phyloP scores from a whole-genome alignment of 179 eudicot genomes.

The Carnegiea gigantea region DNA sequence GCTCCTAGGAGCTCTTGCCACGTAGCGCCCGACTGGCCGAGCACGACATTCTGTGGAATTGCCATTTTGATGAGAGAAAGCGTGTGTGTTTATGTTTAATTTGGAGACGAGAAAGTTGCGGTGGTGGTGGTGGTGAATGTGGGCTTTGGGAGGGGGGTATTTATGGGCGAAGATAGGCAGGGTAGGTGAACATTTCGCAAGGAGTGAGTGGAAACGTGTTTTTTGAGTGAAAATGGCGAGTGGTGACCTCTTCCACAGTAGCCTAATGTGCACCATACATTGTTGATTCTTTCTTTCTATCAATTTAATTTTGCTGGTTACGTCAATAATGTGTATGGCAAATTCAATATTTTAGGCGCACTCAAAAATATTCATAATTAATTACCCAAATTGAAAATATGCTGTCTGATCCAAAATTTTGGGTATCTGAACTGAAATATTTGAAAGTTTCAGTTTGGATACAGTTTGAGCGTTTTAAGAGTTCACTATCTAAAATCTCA shows the following conservation, averaged over 20 bases:
- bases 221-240: not conserved
- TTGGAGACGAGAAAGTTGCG: too few species aligned
- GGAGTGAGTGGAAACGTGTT: not conserved
- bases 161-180: not conserved
- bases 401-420: too few species aligned
- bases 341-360: too few species aligned
- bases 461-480: too few species aligned
- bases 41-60: not conserved
- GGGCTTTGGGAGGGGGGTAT: not conserved
- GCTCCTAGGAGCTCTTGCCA: conserved; percentile 41
- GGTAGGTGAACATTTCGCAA: too few species aligned
- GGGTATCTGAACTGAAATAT: too few species aligned
- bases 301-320: too few species aligned
- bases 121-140: not conserved
- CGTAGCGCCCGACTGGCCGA: not conserved
- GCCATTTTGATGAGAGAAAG: not conserved
- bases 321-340: too few species aligned
- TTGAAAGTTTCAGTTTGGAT: too few species aligned
- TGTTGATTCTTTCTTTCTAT: not conserved
- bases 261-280: not conserved
- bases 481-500: too few species aligned
- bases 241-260: not conserved
- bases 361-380: too few species aligned
- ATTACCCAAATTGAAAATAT: too few species aligned
- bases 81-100: not conserved